Evolutionary conservation across 108 stramenopile species (phyloP).

Genomic region (Cyclotella kingstonii): DNA sequence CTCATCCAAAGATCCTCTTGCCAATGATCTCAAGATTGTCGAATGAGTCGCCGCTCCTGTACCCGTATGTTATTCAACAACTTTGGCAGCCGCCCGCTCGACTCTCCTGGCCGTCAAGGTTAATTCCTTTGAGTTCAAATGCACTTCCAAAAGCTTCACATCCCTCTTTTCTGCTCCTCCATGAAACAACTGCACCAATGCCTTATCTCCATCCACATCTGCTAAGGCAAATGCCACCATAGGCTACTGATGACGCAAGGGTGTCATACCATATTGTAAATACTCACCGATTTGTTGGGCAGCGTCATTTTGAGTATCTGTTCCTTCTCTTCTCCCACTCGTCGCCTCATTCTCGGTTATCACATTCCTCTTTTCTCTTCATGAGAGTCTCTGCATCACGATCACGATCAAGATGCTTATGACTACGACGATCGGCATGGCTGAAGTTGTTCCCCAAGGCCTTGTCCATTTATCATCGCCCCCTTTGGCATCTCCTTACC

Average conservation of each 20-base stretch:
- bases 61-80: conserved; percentile 58
- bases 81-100: conserved; percentile 49
- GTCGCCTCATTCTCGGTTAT: conserved; percentile 26
- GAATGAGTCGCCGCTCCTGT: too few species aligned
- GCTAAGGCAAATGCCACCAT: conserved; percentile 81
- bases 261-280: conserved; percentile 78
- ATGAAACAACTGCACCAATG: conserved; percentile 79
- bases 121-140: conserved; percentile 49
- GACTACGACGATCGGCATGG: too few species aligned
- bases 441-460: too few species aligned
- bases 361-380: conserved; percentile 26
- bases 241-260: conserved; percentile 83
- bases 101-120: conserved; percentile 48
- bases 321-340: conserved; percentile 29
- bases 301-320: conserved; percentile 16
- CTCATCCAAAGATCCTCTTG: neutral
- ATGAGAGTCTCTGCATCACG: neutral
- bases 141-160: conserved; percentile 55
- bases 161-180: conserved; percentile 68
- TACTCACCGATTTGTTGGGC: conserved; percentile 60
- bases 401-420: neutral
- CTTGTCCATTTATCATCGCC: too few species aligned
- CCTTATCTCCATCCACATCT: conserved; percentile 80
- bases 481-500: too few species aligned
- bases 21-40: too few species aligned